phyloP scores from a whole-genome alignment of 257 asterid genomes.

The Fraxinus cuspidata region DNA sequence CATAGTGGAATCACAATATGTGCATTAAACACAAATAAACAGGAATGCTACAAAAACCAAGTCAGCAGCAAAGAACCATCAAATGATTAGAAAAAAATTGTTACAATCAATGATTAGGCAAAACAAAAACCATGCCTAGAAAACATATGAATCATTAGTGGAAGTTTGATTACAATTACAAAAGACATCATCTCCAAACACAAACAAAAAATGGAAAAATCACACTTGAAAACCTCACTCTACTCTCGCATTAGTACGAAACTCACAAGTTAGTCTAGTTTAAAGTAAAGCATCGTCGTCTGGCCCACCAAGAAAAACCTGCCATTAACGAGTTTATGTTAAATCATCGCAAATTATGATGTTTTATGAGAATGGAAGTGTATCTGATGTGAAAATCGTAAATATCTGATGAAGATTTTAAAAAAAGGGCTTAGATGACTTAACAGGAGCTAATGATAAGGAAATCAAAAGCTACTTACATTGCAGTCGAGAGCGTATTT shows the following conservation, averaged over 20 bases:
- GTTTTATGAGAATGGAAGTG: neutral
- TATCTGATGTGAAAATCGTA: too few species aligned
- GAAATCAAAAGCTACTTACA: conserved; percentile 50
- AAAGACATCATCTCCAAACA: conserved; percentile 23
- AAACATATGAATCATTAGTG: conserved; percentile 42
- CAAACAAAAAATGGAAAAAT: conserved; percentile 23
- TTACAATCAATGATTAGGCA: conserved; percentile 74
- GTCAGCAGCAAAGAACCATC: conserved; percentile 34
- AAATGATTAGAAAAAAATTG: conserved; percentile 49
- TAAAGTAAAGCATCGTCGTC: conserved; percentile 88
- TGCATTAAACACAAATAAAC: neutral
- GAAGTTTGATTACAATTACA: conserved; percentile 27
- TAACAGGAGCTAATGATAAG: neutral
- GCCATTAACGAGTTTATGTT: conserved; percentile 14
- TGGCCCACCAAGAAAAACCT: conserved; percentile 98
- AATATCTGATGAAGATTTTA: neutral
- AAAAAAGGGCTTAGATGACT: neutral
- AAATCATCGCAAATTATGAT: neutral
- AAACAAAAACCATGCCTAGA: conserved; percentile 74
- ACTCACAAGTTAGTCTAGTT: conserved; percentile 43
- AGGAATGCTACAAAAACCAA: conserved; percentile 2
- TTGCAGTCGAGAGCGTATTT: conserved; percentile 85
- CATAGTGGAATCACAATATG: neutral
- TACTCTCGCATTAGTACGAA: conserved; percentile 32
- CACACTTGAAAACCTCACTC: conserved; percentile 40